These are phyloP conservation scores for Chlamydomonas schloesseri DNA, from an alignment of 139 green algal species.

Conservation along the genomic window DNA sequence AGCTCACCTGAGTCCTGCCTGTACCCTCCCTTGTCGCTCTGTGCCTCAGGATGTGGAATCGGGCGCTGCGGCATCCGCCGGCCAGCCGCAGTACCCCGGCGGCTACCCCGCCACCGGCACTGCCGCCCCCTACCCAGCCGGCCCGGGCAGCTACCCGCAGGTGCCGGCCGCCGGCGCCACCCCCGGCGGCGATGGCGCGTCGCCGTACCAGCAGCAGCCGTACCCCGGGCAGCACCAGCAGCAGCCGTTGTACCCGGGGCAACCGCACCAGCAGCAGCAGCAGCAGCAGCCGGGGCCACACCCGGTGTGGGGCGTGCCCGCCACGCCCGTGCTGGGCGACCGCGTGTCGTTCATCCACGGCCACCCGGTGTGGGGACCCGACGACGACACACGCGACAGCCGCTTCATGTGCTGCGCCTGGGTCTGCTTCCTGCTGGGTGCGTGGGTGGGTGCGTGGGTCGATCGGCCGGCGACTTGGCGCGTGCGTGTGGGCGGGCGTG, in stretches of 20 bases:
- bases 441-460: background rate
- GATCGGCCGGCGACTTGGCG: background rate
- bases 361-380: slow-evolving; percentile 15
- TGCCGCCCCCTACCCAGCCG: background rate
- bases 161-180: background rate
- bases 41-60: too few species aligned
- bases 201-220: background rate
- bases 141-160: background rate
- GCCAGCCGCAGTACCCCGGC: background rate
- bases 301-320: background rate
- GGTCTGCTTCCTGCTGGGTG: slow-evolving; percentile 15
- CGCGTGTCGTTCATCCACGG: background rate
- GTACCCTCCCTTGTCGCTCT: too few species aligned
- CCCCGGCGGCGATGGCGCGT: background rate
- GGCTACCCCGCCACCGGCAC: background rate
- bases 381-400: slow-evolving; percentile 5
- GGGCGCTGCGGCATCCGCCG: background rate
- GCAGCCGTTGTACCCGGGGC: background rate
- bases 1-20: too few species aligned
- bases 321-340: background rate
- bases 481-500: too few species aligned
- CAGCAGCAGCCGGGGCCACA: background rate
- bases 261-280: background rate
- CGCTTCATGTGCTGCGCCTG: slow-evolving; percentile 17
- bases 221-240: background rate